Percentiles rank a stretch among this genome's conserved stretches.
Evolutionary conservation across 116 monocot species (phyloP).

Genomic region (Papilionanthe hybrid): DNA sequence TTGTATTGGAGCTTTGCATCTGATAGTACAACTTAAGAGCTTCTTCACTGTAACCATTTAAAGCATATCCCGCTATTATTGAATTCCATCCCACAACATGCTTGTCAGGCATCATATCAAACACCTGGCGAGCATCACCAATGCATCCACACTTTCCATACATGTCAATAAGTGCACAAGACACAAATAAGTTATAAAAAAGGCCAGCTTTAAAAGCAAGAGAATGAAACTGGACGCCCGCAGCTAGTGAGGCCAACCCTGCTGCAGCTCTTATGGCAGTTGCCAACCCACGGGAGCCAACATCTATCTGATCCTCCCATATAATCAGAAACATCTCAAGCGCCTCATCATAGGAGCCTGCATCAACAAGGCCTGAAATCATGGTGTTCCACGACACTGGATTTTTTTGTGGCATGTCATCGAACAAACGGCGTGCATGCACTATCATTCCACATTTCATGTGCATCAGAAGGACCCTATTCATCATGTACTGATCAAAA

Average conservation of each 20-base stretch:
- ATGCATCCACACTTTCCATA: constrained; percentile 60
- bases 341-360: constrained; percentile 42
- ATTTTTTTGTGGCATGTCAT: constrained; percentile 57
- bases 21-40: constrained; percentile 73
- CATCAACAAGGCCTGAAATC: constrained; percentile 55
- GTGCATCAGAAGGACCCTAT: constrained; percentile 57
- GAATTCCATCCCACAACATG: constrained; percentile 74
- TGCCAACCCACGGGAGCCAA: constrained; percentile 33
- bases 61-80: constrained; percentile 69
- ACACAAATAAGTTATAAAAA: constrained; percentile 36
- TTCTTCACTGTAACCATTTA: constrained; percentile 76
- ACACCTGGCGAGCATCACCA: constrained; percentile 54
- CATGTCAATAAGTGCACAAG: constrained; percentile 61
- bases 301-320: constrained; percentile 36
- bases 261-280: constrained; percentile 40
- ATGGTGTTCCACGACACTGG: constrained; percentile 61
- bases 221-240: constrained; percentile 64
- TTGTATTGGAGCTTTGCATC: constrained; percentile 51
- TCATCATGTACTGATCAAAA: constrained; percentile 66
- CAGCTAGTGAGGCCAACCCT: constrained; percentile 21
- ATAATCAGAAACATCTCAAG: constrained; percentile 50
- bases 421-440: constrained; percentile 60
- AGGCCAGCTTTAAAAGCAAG: constrained; percentile 46
- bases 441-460: constrained; percentile 67
- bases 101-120: constrained; percentile 73